Percentiles rank a stretch among this genome's conserved stretches.
phyloP scores from a whole-genome alignment of 1,284 basidiomycete species.

The Ganoderma lucidum region DNA sequence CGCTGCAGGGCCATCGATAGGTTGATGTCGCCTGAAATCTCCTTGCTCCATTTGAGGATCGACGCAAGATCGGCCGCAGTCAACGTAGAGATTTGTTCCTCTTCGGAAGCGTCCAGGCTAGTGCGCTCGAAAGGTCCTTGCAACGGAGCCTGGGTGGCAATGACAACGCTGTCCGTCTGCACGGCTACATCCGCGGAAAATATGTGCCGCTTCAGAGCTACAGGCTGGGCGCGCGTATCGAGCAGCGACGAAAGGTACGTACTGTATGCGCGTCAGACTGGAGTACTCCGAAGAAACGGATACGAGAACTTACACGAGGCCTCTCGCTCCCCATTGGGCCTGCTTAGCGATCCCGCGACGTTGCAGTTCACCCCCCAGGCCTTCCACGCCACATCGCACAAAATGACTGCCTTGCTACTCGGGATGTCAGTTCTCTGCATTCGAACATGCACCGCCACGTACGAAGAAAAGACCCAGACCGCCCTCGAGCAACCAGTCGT shows the following conservation, averaged over 20 bases:
- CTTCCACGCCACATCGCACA: slow-evolving; percentile 69
- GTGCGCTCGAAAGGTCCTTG: slow-evolving; percentile 44
- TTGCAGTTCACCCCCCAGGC: slow-evolving; percentile 69
- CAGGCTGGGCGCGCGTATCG: slow-evolving; percentile 51
- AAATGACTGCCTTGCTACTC: slow-evolving; percentile 75
- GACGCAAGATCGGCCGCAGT: slow-evolving; percentile 66
- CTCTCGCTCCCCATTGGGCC: slow-evolving; percentile 74
- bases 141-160: slow-evolving; percentile 43
- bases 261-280: slow-evolving; percentile 41
- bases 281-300: neutral
- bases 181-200: slow-evolving; percentile 67
- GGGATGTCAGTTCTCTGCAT: slow-evolving; percentile 12
- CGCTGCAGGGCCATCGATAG: slow-evolving; percentile 66
- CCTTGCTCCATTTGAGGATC: slow-evolving; percentile 75
- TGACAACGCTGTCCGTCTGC: slow-evolving; percentile 63
- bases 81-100: slow-evolving; percentile 58
- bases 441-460: slow-evolving; percentile 26
- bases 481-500: slow-evolving; percentile 76
- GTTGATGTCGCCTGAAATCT: slow-evolving; percentile 77
- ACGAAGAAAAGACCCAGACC: slow-evolving; percentile 73
- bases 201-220: slow-evolving; percentile 58
- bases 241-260: slow-evolving; percentile 57
- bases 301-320: slow-evolving; percentile 62
- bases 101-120: slow-evolving; percentile 51
- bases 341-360: slow-evolving; percentile 69